Evolutionary conservation across 176 grass and related monocot species (phyloP), one percentile per base, ranked within the genome.

Genomic region (Miscanthus lutarioriparius): DNA sequence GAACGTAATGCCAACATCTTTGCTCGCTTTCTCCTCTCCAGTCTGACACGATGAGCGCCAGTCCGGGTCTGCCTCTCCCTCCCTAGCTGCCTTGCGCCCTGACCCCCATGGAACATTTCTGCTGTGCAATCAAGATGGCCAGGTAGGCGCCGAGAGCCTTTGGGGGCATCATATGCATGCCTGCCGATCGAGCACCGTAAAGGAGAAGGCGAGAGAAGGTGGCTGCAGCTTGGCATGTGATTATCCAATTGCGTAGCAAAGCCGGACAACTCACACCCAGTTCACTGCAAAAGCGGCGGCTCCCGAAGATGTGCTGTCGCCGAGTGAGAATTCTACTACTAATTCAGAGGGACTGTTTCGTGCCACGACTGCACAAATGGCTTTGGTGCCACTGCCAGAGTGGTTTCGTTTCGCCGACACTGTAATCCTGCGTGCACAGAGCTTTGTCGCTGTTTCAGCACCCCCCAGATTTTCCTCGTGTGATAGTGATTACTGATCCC

Each of bases 231-330:
- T 15, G 68, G 83, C 83, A 92, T 88, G 86, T 80, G 86, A 89
- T 89, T 85, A 90, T 92, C 79, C 88, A 92, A 97, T 86, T 86
- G 87, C 76, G 10, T 5, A 67, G 82, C 79, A 88, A 85, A 85
- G 83, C 64, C 59, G 70, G 80, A 89, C 95, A 92, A 89, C 92
- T 92, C 95, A 81, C 44, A 11, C 72, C 32, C 47, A 88, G 70
- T 45, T 41, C 84, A 67, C 88, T 83, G 75, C 84, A 92, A 94
- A 97, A 92, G 92, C 26, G 75, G 45, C 83, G 58, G 58, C 58
- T 25, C 75, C 75, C 70, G 66, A 70, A 88, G 68, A 68, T 94
- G 91, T 79, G 89, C 85, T 93, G 91, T 84, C 90, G 76, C 77
- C 78, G 1, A 90, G 75, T 72, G 86, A 83, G 74, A 68, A 86